Percentiles rank a stretch among this genome's conserved stretches.
These are phyloP conservation scores for Delphinella strobiligena DNA, from an alignment of 2,329 filamentous ascomycete species.

Conservation along the genomic window DNA sequence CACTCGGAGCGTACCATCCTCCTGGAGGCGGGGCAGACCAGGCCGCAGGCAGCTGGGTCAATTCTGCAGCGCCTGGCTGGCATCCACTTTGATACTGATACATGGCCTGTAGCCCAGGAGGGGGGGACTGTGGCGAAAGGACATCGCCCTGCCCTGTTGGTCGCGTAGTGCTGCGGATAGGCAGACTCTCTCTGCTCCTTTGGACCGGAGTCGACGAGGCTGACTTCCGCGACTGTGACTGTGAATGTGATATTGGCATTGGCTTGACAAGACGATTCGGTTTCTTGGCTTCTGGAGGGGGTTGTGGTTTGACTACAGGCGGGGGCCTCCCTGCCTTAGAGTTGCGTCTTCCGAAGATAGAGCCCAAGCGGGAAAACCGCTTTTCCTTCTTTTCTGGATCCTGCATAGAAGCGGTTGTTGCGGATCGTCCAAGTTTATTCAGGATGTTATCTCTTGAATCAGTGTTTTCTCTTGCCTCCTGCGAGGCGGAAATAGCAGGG, in stretches of 20 bases:
- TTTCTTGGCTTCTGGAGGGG: background rate
- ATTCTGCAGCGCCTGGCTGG: background rate
- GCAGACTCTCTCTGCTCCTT: background rate
- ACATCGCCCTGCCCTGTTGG: background rate
- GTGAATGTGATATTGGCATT: conserved; percentile 3
- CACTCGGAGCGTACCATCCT: conserved; percentile 14
- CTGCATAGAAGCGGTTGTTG: conserved; percentile 9
- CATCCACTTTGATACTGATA: background rate
- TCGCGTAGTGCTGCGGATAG: background rate
- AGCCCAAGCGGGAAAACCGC: conserved; percentile 32
- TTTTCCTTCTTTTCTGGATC: conserved; percentile 27
- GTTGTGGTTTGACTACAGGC: conserved; percentile 1
- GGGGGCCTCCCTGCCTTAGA: conserved; percentile 18
- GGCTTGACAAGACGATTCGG: conserved; percentile 2
- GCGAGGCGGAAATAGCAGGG: conserved; percentile 2
- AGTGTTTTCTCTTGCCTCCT: conserved; percentile 2
- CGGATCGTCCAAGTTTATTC: conserved; percentile 19
- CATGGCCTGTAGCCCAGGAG: background rate
- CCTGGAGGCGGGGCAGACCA: conserved; percentile 10
- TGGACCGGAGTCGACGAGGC: background rate
- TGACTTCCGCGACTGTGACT: conserved; percentile 1
- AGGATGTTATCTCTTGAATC: conserved; percentile 12
- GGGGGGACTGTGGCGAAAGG: background rate
- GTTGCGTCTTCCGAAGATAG: conserved; percentile 29
- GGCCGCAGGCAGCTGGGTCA: background rate